Evolutionary conservation across 139 green algal genomes (phyloP).

Genomic region (Astrephomene gubernaculifera): DNA sequence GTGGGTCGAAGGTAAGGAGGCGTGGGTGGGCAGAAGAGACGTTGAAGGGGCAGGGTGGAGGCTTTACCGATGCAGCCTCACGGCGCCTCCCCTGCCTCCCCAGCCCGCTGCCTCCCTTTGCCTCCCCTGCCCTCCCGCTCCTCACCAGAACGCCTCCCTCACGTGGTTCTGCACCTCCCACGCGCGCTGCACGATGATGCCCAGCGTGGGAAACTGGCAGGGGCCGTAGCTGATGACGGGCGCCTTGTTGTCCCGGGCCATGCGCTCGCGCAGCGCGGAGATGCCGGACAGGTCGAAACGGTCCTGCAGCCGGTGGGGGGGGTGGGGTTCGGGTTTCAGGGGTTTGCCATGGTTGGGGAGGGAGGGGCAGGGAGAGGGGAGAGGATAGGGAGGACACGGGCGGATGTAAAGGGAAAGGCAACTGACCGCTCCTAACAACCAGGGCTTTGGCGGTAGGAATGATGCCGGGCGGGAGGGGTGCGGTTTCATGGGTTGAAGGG

Average conservation of each 20-base stretch:
- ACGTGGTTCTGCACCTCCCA: conserved; percentile 97
- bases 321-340: neutral
- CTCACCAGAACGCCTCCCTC: conserved; percentile 92
- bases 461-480: no score
- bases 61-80: neutral
- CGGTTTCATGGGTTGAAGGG: no score
- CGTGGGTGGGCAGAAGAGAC: neutral
- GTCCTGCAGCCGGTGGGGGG: conserved; percentile 52
- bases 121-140: neutral
- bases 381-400: no score
- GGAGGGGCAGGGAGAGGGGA: neutral
- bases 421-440: no score
- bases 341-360: neutral
- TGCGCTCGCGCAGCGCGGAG: conserved; percentile 39
- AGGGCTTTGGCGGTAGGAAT: no score
- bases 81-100: neutral
- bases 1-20: neutral
- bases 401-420: no score
- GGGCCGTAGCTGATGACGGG: conserved; percentile 91
- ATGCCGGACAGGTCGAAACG: conserved; percentile 83
- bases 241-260: neutral
- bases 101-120: neutral
- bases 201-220: conserved; percentile 98
- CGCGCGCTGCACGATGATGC: conserved; percentile 95
- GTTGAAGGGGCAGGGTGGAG: no score